These are phyloP conservation scores for Metarhizium anisopliae DNA, from an alignment of 2,329 filamentous ascomycete genomes.

Conservation along the genomic window DNA sequence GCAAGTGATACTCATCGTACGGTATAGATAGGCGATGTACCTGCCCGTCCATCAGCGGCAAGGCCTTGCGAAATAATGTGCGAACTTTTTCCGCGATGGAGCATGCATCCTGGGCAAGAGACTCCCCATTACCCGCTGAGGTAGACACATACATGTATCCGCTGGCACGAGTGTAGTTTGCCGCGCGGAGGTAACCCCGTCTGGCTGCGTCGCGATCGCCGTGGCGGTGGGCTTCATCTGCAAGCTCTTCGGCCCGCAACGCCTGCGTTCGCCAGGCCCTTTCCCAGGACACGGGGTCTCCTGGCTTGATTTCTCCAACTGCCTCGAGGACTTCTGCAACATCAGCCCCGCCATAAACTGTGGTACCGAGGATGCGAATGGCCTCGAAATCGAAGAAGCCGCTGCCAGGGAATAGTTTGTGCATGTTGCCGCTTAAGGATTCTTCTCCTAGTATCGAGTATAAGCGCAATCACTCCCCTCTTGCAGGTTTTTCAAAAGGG, in stretches of 20 bases:
- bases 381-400: constrained; percentile 7
- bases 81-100: not conserved
- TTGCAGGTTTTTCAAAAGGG: too few relatives aligned
- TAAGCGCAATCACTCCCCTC: too few relatives aligned
- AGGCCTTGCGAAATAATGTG: not conserved
- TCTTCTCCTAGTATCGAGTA: too few relatives aligned
- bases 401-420: not conserved
- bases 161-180: constrained; percentile 5
- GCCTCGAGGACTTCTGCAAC: constrained; percentile 5
- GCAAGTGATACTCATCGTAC: constrained; percentile 12
- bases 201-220: constrained; percentile 1
- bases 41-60: too few relatives aligned
- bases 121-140: not conserved
- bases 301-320: constrained; percentile 5
- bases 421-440: too few relatives aligned
- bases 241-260: constrained; percentile 1
- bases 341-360: constrained; percentile 3
- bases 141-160: constrained; percentile 2
- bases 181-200: constrained; percentile 4
- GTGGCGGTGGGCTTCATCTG: constrained; percentile 1
- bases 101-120: not conserved
- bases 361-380: constrained; percentile 4
- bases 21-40: too few relatives aligned
- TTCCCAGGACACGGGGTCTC: constrained; percentile 6
- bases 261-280: constrained; percentile 3